A percentile compares a stretch with the other conserved stretches of the same genome.
These are phyloP conservation scores for Rhodotorula sp. DNA, from an alignment of 1,284 basidiomycete genomes.

Conservation along the genomic window DNA sequence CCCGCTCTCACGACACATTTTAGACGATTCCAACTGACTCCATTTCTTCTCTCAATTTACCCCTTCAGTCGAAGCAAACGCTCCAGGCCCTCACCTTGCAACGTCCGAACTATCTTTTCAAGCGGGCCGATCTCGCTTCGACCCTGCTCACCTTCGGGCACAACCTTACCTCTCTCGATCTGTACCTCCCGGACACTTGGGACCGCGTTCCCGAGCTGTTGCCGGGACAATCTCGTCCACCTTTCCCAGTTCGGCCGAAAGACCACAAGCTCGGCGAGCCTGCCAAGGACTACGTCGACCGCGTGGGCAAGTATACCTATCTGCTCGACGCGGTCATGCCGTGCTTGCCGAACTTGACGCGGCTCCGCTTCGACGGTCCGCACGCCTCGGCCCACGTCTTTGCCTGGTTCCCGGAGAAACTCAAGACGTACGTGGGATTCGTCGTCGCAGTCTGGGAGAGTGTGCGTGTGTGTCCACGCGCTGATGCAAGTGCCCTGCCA, in stretches of 20 bases:
- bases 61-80: slow-evolving; percentile 16
- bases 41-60: background rate
- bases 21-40: background rate
- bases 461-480: background rate
- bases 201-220: background rate
- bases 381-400: slow-evolving; percentile 24
- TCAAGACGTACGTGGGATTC: slow-evolving; percentile 10
- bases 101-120: slow-evolving; percentile 1
- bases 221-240: background rate
- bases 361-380: slow-evolving; percentile 19
- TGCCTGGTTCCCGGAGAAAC: slow-evolving; percentile 15
- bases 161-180: slow-evolving; percentile 22
- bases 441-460: too few species aligned
- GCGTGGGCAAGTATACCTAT: slow-evolving; percentile 17
- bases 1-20: too few species aligned
- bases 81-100: slow-evolving; percentile 12
- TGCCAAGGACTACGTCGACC: background rate
- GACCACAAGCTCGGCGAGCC: slow-evolving; percentile 24
- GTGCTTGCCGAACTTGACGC: slow-evolving; percentile 25
- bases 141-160: slow-evolving; percentile 23
- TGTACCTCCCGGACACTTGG: slow-evolving; percentile 19
- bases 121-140: slow-evolving; percentile 15
- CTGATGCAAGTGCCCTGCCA: too few species aligned
- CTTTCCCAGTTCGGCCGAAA: slow-evolving; percentile 21
- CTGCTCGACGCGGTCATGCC: slow-evolving; percentile 29